Percentiles rank a stretch among this genome's conserved stretches.
Evolutionary conservation across 306 rosid genomes (phyloP).

Genomic region (Calophaca sinica): DNA sequence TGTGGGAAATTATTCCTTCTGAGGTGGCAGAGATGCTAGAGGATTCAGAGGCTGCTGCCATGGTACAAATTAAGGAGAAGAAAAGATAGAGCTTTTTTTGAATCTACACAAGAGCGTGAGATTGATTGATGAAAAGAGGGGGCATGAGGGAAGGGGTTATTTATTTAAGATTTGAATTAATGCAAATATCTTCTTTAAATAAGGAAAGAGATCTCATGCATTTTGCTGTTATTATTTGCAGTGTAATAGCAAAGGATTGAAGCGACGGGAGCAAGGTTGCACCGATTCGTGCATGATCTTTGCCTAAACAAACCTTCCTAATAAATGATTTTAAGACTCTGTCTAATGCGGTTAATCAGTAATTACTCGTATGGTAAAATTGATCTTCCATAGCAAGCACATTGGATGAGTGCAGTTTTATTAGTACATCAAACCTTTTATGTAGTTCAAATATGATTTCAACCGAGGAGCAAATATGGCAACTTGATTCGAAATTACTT

Average conservation of each 20-base stretch:
- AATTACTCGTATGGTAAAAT: background rate
- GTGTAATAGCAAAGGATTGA: constrained; percentile 1
- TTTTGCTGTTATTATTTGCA: constrained; percentile 10
- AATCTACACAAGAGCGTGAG: background rate
- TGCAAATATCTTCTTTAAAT: background rate
- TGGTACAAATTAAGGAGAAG: background rate
- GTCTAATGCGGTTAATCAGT: too few species aligned
- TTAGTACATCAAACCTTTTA: constrained; percentile 4
- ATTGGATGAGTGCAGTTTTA: background rate
- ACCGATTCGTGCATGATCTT: constrained; percentile 15
- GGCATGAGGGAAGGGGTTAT: background rate
- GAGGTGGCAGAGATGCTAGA: constrained; percentile 7
- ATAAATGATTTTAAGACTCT: constrained; percentile 5
- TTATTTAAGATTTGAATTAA: background rate
- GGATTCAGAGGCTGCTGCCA: background rate
- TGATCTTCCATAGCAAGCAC: background rate
- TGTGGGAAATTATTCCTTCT: background rate
- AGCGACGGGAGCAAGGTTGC: background rate
- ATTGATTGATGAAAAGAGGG: background rate
- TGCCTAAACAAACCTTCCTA: constrained; percentile 13
- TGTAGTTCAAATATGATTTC: background rate
- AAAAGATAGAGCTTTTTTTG: background rate
- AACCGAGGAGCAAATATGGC: background rate
- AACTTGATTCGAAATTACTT: background rate
- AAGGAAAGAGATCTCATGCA: constrained; percentile 8